Percentiles rank a stretch among this genome's conserved stretches.
Conservation (phyloP, 306 rosid species). For the Hippophae rhamnoides region DNA sequence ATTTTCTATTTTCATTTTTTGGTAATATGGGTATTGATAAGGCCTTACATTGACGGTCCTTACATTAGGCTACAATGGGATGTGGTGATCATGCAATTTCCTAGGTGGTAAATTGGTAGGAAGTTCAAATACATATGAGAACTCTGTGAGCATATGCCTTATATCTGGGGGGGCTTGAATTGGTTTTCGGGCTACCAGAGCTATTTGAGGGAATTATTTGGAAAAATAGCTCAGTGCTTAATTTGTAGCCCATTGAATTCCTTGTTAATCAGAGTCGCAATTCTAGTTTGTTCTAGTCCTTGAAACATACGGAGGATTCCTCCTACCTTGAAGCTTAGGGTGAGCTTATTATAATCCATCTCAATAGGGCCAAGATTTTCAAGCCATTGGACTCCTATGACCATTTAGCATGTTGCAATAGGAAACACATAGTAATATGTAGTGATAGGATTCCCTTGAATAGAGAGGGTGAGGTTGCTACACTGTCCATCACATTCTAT, state of each 20-base stretch:
- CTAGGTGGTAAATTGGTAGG: neutral
- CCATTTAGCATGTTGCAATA: neutral
- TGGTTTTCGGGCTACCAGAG: neutral
- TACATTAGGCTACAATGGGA: neutral
- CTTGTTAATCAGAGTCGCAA: too few species aligned
- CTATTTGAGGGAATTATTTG: neutral
- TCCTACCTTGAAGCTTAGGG: neutral
- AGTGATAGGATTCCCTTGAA: neutral
- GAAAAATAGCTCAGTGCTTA: too few species aligned
- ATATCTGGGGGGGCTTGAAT: neutral
- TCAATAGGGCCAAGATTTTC: neutral
- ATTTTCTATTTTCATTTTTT: neutral
- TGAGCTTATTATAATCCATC: too few species aligned
- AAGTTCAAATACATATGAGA: neutral
- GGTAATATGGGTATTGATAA: neutral
- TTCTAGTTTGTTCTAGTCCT: neutral
- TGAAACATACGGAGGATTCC: neutral
- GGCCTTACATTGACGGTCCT: neutral
- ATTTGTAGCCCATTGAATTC: too few species aligned
- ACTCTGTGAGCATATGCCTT: too few species aligned
- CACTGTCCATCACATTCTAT: too few species aligned
- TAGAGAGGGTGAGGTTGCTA: too few species aligned
- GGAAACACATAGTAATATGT: neutral
- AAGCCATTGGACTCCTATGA: neutral
- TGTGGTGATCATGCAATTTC: neutral